Base-by-base conservation (phyloP, 768 basidiomycete species). In the Suillus variegatus region DNA sequence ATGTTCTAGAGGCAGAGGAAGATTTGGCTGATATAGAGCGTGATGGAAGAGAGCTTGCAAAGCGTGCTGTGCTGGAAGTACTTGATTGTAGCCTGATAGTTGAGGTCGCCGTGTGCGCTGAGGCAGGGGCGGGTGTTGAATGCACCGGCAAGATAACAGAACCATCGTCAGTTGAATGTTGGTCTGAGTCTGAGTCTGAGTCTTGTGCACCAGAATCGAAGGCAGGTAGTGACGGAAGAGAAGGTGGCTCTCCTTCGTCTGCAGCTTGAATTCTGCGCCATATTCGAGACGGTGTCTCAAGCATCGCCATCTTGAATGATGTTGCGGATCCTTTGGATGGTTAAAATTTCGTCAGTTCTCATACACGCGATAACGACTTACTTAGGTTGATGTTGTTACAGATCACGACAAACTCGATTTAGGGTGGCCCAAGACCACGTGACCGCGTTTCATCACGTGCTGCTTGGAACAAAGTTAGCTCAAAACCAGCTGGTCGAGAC, bases 261-360 rank as follows among this genome's bases (percentile, higher is more conserved):
- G 84, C 80, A 0, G 85, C 88, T 75, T 94, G 87, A 61, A 95
- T 93, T 55, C 93, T 85, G 36, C 93, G 84, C 90, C 89, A 92
- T 72, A 95, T 88, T 52, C 92, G 83, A 32, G 93, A 94, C 0
- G 93, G 93, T 18, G 93, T 95, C 76, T 95, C 93, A 35, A 87
- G 81, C 77, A 85, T 76, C 18, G 81, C 81, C 71, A 87, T 82
- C 78, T 35, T 47, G 16, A 52, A 49, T 22, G 28, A 62, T 8
- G 54, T 40, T 8, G 43, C 41, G 4, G 32, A 65, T n/a, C 38
- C 32, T 57, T 47, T 20, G 3, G 28, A 41, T 16, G 43, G 13
- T 62, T 16, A 18, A 16, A 22, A 35, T 22, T 44, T 64, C 22
- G 61, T 38, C 13, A 22, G 18, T 22, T 36, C 20, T 63, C 22